These are phyloP conservation scores for Drechslerella dactyloides DNA, from an alignment of 2,329 filamentous ascomycete species.

Conservation along the genomic window DNA sequence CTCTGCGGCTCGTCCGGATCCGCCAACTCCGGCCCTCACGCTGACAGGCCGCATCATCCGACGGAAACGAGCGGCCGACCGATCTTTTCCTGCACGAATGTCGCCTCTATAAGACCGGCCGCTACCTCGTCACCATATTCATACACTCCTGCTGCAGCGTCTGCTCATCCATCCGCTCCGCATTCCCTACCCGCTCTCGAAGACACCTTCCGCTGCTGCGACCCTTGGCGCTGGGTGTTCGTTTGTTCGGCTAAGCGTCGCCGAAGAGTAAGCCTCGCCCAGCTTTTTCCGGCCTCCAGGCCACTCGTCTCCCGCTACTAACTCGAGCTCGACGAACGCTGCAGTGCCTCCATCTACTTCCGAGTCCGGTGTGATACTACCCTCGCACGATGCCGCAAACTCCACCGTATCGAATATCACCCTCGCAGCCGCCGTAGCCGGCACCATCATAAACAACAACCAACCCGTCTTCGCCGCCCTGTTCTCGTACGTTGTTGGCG, in stretches of 20 bases:
- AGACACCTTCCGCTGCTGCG: no score
- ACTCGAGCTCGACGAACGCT: neutral
- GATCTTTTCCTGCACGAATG: neutral
- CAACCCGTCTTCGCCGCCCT: conserved; percentile 29
- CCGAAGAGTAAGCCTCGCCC: conserved; percentile 30
- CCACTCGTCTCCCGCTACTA: neutral
- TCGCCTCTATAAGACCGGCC: conserved; percentile 2
- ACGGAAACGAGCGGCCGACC: conserved; percentile 1
- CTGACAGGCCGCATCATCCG: neutral
- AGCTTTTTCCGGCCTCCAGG: neutral
- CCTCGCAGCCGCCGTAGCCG: conserved; percentile 33
- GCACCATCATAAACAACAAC: conserved; percentile 31
- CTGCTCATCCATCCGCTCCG: no score
- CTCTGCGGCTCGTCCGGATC: conserved; percentile 1
- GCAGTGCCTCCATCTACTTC: conserved; percentile 38
- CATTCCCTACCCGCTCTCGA: no score
- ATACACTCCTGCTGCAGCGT: no score
- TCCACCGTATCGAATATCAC: conserved; percentile 32
- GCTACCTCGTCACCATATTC: neutral
- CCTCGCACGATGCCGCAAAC: conserved; percentile 21
- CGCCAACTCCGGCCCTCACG: neutral
- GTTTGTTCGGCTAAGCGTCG: conserved; percentile 18
- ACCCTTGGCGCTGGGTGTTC: neutral
- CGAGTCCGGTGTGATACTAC: conserved; percentile 6
- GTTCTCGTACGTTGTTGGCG: conserved; percentile 40